Evolutionary conservation across 1,284 basidiomycete genomes (phyloP).

Genomic region (Heterobasidion occidentale): DNA sequence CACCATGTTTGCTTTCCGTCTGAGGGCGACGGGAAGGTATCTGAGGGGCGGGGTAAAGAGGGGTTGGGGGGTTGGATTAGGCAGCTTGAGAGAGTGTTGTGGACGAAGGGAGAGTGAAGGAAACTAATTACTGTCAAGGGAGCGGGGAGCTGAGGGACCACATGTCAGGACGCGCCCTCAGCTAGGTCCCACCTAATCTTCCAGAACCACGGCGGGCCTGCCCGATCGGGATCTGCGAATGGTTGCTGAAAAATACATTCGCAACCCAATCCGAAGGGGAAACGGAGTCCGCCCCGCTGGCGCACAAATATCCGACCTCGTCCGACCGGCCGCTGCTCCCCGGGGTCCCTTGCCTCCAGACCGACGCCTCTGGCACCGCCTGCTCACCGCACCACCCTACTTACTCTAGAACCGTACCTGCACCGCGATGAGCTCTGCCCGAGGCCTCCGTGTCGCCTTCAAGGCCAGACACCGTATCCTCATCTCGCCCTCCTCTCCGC

Average conservation of each 20-base stretch:
- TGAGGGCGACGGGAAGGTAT: not conserved
- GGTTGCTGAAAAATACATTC: not conserved
- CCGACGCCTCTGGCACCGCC: not conserved
- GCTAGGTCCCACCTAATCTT: not conserved
- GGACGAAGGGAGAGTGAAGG: not conserved
- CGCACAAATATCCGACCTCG: not conserved
- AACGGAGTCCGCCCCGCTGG: no score
- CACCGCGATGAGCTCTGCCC: conserved; percentile 12
- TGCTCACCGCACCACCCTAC: not conserved
- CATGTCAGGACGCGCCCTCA: not conserved
- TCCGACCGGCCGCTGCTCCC: not conserved
- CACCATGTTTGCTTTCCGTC: not conserved
- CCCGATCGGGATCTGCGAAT: not conserved
- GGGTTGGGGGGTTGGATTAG: not conserved
- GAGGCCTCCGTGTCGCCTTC: conserved; percentile 10
- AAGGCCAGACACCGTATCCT: not conserved
- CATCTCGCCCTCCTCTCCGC: conserved; percentile 13
- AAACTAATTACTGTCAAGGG: not conserved
- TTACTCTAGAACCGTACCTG: not conserved
- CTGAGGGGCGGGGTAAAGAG: not conserved
- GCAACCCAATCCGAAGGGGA: not conserved
- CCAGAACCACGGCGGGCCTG: not conserved
- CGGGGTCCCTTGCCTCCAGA: not conserved
- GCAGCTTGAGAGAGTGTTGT: not conserved
- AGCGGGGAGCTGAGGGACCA: not conserved